Evolutionary conservation across 805 yeast species (phyloP).

Genomic region (Nakazawaea wyomingensis): DNA sequence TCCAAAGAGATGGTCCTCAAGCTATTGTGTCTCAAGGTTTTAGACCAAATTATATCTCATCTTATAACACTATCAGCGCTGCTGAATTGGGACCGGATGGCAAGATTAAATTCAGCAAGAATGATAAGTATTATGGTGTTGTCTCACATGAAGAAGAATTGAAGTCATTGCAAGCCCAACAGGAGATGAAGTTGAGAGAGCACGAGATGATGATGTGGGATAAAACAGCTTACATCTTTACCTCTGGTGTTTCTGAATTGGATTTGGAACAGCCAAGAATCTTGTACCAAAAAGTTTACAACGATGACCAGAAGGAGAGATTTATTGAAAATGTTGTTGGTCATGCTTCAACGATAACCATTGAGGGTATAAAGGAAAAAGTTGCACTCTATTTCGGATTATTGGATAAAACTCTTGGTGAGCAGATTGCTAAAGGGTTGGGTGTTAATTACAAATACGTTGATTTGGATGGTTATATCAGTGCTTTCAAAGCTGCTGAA

Average conservation of each 20-base stretch:
- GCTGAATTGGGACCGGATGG: slow-evolving; percentile 15
- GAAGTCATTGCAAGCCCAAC: slow-evolving; percentile 25
- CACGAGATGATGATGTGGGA: slow-evolving; percentile 35
- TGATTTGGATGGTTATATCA: slow-evolving; percentile 29
- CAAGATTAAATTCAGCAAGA: slow-evolving; percentile 21
- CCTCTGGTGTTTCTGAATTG: slow-evolving; percentile 36
- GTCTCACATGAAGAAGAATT: slow-evolving; percentile 25
- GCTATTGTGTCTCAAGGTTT: slow-evolving; percentile 41
- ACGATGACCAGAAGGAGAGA: slow-evolving; percentile 26
- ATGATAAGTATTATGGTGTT: slow-evolving; percentile 28
- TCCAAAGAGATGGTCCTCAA: slow-evolving; percentile 62
- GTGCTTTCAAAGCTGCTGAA: slow-evolving; percentile 12
- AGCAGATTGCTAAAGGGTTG: slow-evolving; percentile 35
- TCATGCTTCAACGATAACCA: slow-evolving; percentile 31
- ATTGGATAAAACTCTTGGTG: slow-evolving; percentile 35
- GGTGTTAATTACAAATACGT: slow-evolving; percentile 31
- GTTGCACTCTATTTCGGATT: slow-evolving; percentile 39
- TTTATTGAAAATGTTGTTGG: slow-evolving; percentile 34
- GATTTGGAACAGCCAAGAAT: slow-evolving; percentile 45
- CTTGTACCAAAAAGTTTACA: slow-evolving; percentile 34
- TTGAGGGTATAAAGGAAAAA: slow-evolving; percentile 27
- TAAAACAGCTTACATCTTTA: slow-evolving; percentile 30
- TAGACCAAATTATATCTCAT: slow-evolving; percentile 49
- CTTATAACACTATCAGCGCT: slow-evolving; percentile 27
- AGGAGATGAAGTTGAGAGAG: slow-evolving; percentile 23